A percentile compares a stretch with the other conserved stretches of the same genome.
Evolutionary conservation across 2,329 filamentous ascomycete species (phyloP).

Genomic region (Calonectria crousiana): DNA sequence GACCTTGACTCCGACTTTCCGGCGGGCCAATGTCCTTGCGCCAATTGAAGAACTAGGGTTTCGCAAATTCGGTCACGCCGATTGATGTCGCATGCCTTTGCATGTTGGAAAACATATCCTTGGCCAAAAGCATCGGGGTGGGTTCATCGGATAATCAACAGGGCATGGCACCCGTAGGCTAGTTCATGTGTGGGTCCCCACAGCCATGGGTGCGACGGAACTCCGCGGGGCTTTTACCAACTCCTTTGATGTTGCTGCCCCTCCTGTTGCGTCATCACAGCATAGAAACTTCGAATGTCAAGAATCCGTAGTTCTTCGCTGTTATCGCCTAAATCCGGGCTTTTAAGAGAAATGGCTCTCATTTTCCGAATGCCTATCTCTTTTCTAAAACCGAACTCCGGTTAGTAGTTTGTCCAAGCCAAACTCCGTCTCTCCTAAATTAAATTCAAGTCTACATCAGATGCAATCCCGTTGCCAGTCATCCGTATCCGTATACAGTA

Average conservation of each 20-base stretch:
- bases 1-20: neutral
- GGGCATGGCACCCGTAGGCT: neutral
- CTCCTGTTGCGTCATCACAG: neutral
- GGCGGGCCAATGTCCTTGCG: neutral
- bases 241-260: neutral
- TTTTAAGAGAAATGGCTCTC: neutral
- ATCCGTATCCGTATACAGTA: neutral
- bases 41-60: neutral
- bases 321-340: neutral
- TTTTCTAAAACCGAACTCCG: neutral
- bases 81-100: neutral
- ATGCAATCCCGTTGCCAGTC: neutral
- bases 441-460: neutral
- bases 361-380: neutral
- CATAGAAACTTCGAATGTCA: neutral
- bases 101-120: neutral
- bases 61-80: neutral
- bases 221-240: neutral
- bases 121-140: neutral
- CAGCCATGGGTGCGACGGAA: neutral
- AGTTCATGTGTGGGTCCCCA: neutral
- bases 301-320: neutral
- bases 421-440: neutral
- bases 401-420: neutral
- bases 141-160: neutral